Percentiles rank a stretch among this genome's conserved stretches.
Conservation (phyloP, 495 filamentous ascomycete genomes). For the Aspergillus biplanus region DNA sequence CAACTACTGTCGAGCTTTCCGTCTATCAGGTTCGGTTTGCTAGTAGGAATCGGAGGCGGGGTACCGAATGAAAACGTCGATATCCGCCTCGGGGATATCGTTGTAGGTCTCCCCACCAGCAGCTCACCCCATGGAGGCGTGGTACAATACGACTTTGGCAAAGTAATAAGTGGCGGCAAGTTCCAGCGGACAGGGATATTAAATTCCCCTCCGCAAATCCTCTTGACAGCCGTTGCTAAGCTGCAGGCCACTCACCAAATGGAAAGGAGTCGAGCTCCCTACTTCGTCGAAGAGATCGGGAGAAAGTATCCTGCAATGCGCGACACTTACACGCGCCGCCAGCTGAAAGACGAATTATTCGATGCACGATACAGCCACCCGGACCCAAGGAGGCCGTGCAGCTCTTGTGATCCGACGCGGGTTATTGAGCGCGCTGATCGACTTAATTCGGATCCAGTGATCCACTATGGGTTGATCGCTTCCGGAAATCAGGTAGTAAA, state of each 20-base stretch:
- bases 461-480: conserved; percentile 29
- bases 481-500: conserved; percentile 27
- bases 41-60: conserved; percentile 43
- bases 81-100: conserved; percentile 41
- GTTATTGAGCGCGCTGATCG: not conserved
- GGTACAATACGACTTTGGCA: conserved; percentile 45
- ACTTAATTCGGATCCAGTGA: conserved; percentile 22
- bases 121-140: conserved; percentile 26
- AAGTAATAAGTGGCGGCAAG: conserved; percentile 26
- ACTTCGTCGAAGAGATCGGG: conserved; percentile 23
- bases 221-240: conserved; percentile 33
- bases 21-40: conserved; percentile 29
- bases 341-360: conserved; percentile 34
- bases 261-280: conserved; percentile 17
- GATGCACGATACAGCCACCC: conserved; percentile 22
- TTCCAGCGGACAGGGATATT: conserved; percentile 40
- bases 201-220: conserved; percentile 35
- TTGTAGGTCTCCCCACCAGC: conserved; percentile 30
- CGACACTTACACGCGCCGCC: conserved; percentile 27
- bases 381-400: not conserved
- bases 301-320: conserved; percentile 17
- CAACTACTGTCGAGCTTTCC: conserved; percentile 31
- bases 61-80: conserved; percentile 27
- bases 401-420: not conserved
- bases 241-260: conserved; percentile 22